Conservation (phyloP, 257 asterid genomes). For the Nicotiana tomentosiformis region DNA sequence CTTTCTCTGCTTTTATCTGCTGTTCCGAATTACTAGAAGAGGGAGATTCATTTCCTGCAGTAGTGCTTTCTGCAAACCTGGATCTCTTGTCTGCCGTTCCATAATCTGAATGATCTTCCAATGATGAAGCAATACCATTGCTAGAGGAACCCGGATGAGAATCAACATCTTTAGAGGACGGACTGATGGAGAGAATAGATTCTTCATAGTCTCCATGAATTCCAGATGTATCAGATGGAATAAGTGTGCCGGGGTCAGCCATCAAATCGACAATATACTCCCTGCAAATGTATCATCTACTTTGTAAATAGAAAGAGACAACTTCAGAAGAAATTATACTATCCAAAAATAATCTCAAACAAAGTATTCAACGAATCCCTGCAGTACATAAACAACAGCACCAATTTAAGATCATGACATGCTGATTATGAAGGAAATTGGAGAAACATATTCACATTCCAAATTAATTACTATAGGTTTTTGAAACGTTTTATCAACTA, state of each 20-base stretch:
- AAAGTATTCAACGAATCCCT: conserved; percentile 8
- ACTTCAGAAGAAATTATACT: conserved; percentile 7
- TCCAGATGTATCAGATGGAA: conserved; percentile 80
- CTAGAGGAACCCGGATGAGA: conserved; percentile 41
- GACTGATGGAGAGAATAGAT: conserved; percentile 23
- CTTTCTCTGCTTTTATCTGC: conserved; percentile 27
- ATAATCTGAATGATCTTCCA: conserved; percentile 27
- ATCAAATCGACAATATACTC: conserved; percentile 93
- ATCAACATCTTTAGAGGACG: conserved; percentile 24
- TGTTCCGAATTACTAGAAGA: conserved; percentile 24
- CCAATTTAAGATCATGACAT: not conserved
- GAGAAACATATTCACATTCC: not conserved
- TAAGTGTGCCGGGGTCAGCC: conserved; percentile 97
- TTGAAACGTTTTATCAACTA: not conserved
- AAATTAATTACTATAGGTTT: not conserved
- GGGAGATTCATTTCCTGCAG: conserved; percentile 24
- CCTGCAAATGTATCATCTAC: conserved; percentile 39
- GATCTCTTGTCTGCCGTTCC: conserved; percentile 26
- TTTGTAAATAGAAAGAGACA: not conserved
- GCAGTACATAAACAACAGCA: conserved; percentile 8
- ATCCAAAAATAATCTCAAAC: conserved; percentile 3
- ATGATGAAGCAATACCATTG: conserved; percentile 29
- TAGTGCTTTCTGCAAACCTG: conserved; percentile 24
- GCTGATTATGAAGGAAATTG: conserved; percentile 1
- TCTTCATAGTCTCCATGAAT: conserved; percentile 33